Base-by-base conservation (phyloP, 2,329 filamentous ascomycete species). In the Colletotrichum sansevieriae region DNA sequence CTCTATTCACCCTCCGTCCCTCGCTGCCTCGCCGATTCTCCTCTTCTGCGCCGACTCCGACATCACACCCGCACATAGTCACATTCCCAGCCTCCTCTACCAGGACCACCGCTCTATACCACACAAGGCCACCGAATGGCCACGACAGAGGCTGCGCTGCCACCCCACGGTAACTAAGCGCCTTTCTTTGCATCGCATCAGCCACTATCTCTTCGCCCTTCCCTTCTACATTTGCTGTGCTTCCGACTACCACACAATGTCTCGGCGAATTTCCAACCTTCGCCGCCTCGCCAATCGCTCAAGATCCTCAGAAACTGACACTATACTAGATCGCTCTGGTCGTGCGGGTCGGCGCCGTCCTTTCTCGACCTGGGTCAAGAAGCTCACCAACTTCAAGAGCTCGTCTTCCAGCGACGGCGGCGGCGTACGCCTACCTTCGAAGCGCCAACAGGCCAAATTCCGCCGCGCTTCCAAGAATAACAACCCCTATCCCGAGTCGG, bases 291-390 rank as follows among this genome's bases (percentile, higher is more conserved):
- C 41, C 63, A 68, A 77, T 74, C 66, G 57, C 44, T 33, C n/a
- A 56, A 18, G n/a, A 43, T 61, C 52, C 25, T 70, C 39, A 43
- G 35, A 25, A 33, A 62, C 80, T 83, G 74, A 83, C 75, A 62
- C 56, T 35, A 77, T 80, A 71, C 74, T 80, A 94, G 92, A 94
- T 79, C 88, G 90, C 73, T 85, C 90, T 73, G 83, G 83, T 73
- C 82, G 86, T 72, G 73, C 81, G 76, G 88, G 87, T 74, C 92
- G 94, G 72, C 91, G 94, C 74, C 90, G 93, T 72, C 95, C 95
- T 25, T 98, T 98, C 78, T 89, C 95, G 54, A 93, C 91, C 73
- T 97, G 95, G 92, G 94, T 99, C 84, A 97, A 95, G 85, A 95
- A 95, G 76, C 88, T 98, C 65, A 91, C 94, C 70, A 95, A 91